Evolutionary conservation across 106 monocot genomes (phyloP), one percentile per base, ranked within the genome.

Genomic region (Xerophyta viscosa): DNA sequence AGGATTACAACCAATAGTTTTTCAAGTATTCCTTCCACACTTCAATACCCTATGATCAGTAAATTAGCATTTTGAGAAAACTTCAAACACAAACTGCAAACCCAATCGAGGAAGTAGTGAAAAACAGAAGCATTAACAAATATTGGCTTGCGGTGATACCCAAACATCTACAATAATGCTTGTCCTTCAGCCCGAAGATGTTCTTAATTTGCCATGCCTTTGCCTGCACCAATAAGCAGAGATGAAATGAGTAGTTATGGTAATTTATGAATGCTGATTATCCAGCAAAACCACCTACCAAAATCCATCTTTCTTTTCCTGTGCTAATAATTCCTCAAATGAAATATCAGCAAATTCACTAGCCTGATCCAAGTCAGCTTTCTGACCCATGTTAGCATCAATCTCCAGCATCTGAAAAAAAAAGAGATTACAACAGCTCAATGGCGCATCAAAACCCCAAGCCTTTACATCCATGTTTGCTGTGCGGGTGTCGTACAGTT

Each of bases 311-410:
- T 77, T 77, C 71, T 84, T 90, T 58, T 90, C 84, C 46, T 81
- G 74, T n/a, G 90, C 84, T 25, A 90, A 51, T 66, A 84, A 54
- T 47, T 81, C 90, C 52, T 90, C 90, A 21, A 90, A 90, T 36
- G 84, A 77, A 43, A 80, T 77, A 5, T 81, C 88, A 49, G 57
- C 28, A 53, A 71, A 67, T 36, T 74, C 76, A 20, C 55, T 18
- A 11, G 36, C 28, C 48, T 59, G 46, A 3, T 55, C 37, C 10
- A 21, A 28, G 1, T 33, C 37, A 15, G 31, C 68, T n/a, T 78
- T 64, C 41, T 29, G 19, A 27, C 75, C 70, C 62, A 62, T 53
- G 8, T 29, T 65, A 5, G 63, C 61, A 39, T 72, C 56, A 42
- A 69, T 28, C 53, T 82, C 68, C 31, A 82, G 68, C 68, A 82